phyloP scores from a whole-genome alignment of 1,284 basidiomycete genomes.

The Cutaneotrichosporon spelunceum region DNA sequence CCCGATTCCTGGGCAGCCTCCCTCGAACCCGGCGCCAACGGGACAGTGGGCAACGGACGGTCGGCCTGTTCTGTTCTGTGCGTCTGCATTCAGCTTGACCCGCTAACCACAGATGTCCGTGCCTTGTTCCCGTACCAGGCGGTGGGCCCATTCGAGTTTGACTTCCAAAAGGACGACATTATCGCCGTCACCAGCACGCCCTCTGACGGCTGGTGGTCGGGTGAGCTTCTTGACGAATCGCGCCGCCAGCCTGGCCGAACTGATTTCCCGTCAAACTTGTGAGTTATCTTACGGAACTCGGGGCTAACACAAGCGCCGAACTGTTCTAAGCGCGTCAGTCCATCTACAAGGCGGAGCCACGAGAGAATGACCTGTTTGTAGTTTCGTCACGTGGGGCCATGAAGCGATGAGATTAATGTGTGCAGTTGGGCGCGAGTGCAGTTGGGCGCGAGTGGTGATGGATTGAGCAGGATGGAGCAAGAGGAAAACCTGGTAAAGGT shows the following conservation, averaged over 20 bases:
- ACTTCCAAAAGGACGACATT: conserved; percentile 85
- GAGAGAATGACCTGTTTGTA: background rate
- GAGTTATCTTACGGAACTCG: background rate
- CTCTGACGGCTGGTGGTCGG: conserved; percentile 91
- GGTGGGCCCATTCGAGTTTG: conserved; percentile 61
- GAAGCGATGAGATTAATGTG: background rate
- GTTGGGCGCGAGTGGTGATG: no score
- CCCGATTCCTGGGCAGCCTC: conserved; percentile 44
- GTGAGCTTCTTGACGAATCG: conserved; percentile 71
- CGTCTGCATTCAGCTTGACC: conserved; percentile 20
- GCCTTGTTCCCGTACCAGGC: conserved; percentile 89
- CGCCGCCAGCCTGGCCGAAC: conserved; percentile 72
- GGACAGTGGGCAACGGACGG: conserved; percentile 50
- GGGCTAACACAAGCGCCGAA: conserved; percentile 1
- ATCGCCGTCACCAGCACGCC: conserved; percentile 88
- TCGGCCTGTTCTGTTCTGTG: conserved; percentile 50
- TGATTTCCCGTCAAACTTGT: conserved; percentile 89
- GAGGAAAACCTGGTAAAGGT: no score
- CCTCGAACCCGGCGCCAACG: conserved; percentile 45
- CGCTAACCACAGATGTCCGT: conserved; percentile 59
- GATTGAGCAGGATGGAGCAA: no score
- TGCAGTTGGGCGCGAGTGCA: no score
- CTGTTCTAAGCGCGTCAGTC: conserved; percentile 1
- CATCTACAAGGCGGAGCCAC: no score
- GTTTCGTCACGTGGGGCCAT: background rate